Evolutionary conservation across 495 filamentous ascomycete species (phyloP), one percentile per base, ranked within the genome.

Genomic region (Hyaloscypha bicolor): DNA sequence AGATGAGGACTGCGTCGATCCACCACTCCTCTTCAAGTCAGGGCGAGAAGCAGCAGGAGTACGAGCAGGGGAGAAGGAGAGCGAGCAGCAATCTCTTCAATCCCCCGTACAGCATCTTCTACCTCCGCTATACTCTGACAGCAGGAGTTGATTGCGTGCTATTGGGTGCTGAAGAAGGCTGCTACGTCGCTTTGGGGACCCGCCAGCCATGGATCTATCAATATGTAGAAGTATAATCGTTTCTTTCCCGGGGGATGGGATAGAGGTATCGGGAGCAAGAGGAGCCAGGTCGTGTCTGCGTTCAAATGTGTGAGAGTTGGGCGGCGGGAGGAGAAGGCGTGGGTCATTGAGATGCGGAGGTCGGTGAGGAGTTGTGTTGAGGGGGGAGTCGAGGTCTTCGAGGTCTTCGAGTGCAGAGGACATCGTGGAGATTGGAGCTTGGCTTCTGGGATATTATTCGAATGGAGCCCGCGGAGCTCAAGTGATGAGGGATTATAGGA

Each of bases 251-350:
- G 55, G 11, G 45, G 33, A 19, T 70, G 72, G 16, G 69, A 66
- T 3, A 71, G 63, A 6, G 83, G 83, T 55, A 79, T 78, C 1
- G 85, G 86, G 8, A 87, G 72, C 62, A 84, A 82, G 25, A 87
- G 69, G 3, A 87, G 75, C 85, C 85, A 87, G 16, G 77, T 81
- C 19, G 85, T 86, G 73, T 88, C 85, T 29, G 82, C 85, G 65
- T 87, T 88, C 12, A 87, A 76, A 67, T 87, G 86, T 19, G 84
- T 82, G 16, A 88, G 74, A 16, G 85, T 68, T 0, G 85, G 83
- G 25, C 82, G 77, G 19, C 74, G 76, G 53, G 73, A 62, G 35
- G 64, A 67, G n/a, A 83, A 70, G n/a, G 77, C 68, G 19, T 14
- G 8, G 12, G 57, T 52, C 14, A 71, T 56, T 16, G 65, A 71